Base-by-base conservation (phyloP, 1,139 yeast species). In the Pichia inconspicua region DNA sequence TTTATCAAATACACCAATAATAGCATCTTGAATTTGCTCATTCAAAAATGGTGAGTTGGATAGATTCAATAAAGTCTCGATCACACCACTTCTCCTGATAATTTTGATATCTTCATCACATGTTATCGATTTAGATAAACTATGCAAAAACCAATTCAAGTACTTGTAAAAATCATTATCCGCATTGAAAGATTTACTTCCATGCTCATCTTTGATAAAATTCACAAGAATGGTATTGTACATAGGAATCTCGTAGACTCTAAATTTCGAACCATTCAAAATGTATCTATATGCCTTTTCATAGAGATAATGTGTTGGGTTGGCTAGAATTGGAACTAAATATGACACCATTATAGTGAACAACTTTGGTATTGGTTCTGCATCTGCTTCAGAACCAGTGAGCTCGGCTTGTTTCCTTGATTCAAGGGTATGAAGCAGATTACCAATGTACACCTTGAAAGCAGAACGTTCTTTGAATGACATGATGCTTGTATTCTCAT, bases 271-370 rank as follows among this genome's bases (percentile, higher is more conserved):
- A 34, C 78, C 77, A 4, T 78, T 69, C 42, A 84, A 67, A 10
- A 84, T 70, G 69, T 77, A 84, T 55, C 81, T 73, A 58, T 73
- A 78, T 0, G 79, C 77, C 53, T 78, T 77, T 54, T 87, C 95
- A 62, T 84, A 86, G 42, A 90, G 64, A 60, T 68, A 75, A 63
- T 77, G 94, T n/a, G 77, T 82, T 1, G 89, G 96, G 62, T 78
- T 80, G 9, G 73, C 62, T 49, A 86, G 62, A 1, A 86, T 69
- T 5, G 80, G 77, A 5, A 79, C 66, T 40, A 88, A 62, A 45
- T 75, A 73, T 0, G 87, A 70, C 58, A 82, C 54, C 57, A 65
- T 75, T 56, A 64, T 60, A 60, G 78, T 72, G 67, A 69, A 69
- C 46, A 74, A 57, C 44, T 71, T 73, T n/a, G 71, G 66, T 47